These are phyloP conservation scores for Leptographium procerum DNA, from an alignment of 2,329 filamentous ascomycete genomes.

Conservation along the genomic window DNA sequence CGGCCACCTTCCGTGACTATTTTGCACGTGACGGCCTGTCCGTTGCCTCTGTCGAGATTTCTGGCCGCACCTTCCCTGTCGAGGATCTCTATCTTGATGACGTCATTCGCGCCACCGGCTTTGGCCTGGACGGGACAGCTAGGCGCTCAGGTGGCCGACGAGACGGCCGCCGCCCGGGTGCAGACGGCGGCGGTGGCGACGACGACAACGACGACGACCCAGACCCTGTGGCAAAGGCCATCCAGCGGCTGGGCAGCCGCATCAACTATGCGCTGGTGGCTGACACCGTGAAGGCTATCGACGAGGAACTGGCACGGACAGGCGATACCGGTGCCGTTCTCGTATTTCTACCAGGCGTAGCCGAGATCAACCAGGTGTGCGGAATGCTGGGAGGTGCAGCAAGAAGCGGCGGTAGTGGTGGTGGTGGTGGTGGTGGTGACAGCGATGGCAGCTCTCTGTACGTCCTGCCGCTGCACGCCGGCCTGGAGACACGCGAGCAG, in stretches of 20 bases:
- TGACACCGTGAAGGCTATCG: slow-evolving; percentile 70
- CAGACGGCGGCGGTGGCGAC: background rate
- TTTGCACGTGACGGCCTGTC: slow-evolving; percentile 56
- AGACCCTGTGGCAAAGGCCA: slow-evolving; percentile 54
- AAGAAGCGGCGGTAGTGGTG: slow-evolving; percentile 26
- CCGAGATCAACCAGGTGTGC: slow-evolving; percentile 79
- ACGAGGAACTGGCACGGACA: slow-evolving; percentile 55
- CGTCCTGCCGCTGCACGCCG: slow-evolving; percentile 82
- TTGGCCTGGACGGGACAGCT: slow-evolving; percentile 30
- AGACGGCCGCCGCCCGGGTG: slow-evolving; percentile 7
- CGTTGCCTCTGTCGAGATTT: slow-evolving; percentile 76
- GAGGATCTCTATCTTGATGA: slow-evolving; percentile 85
- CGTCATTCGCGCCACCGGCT: slow-evolving; percentile 68
- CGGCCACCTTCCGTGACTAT: slow-evolving; percentile 72
- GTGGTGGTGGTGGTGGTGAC: background rate
- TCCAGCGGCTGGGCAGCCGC: slow-evolving; percentile 63
- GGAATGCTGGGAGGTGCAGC: slow-evolving; percentile 44
- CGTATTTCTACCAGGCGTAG: slow-evolving; percentile 87
- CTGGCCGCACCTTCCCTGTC: slow-evolving; percentile 81
- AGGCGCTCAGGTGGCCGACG: background rate
- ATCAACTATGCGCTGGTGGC: slow-evolving; percentile 88
- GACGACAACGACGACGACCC: slow-evolving; percentile 26
- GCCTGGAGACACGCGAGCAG: slow-evolving; percentile 79
- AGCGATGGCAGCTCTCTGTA: slow-evolving; percentile 35
- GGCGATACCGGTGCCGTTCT: slow-evolving; percentile 73